Percentiles rank a stretch among this genome's conserved stretches.
Conservation (phyloP, 2,329 filamentous ascomycete genomes). For the Albifimbria verrucaria region DNA sequence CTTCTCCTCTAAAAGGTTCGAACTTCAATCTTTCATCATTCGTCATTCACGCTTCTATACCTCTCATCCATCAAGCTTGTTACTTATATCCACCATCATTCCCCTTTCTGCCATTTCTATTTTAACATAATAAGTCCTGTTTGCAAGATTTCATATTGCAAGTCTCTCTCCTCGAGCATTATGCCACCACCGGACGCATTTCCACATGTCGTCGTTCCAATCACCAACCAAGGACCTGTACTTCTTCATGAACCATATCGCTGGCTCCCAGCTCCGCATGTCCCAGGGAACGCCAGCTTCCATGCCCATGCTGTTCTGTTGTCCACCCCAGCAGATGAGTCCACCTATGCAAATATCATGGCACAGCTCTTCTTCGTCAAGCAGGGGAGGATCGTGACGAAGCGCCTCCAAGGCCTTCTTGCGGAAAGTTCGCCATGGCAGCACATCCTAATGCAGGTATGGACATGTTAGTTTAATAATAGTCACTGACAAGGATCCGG, state of each 20-base stretch:
- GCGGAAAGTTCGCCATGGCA: constrained; percentile 29
- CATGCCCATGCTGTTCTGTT: constrained; percentile 23
- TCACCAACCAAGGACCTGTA: constrained; percentile 32
- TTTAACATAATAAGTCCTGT: too few relatives aligned
- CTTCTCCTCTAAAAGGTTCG: too few relatives aligned
- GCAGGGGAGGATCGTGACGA: constrained; percentile 16
- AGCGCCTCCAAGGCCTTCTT: constrained; percentile 23
- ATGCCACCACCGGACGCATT: constrained; percentile 25
- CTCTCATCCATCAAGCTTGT: too few relatives aligned
- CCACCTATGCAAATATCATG: constrained; percentile 31
- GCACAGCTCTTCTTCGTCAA: constrained; percentile 34
- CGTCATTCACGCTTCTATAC: too few relatives aligned
- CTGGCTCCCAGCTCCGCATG: constrained; percentile 40
- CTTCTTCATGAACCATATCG: constrained; percentile 40
- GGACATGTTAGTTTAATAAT: constrained; percentile 6
- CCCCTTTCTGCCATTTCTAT: too few relatives aligned
- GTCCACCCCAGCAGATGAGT: constrained; percentile 34
- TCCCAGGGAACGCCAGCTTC: constrained; percentile 40
- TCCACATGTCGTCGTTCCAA: constrained; percentile 34
- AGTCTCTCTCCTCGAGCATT: constrained; percentile 17
- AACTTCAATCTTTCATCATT: not conserved
- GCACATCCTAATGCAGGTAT: constrained; percentile 21
- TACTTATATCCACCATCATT: not conserved
- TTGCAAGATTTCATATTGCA: too few relatives aligned
- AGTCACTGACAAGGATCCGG: not conserved